Evolutionary conservation across 352 stramenopile species (phyloP).

Genomic region (Globisporangium acanthophoron): DNA sequence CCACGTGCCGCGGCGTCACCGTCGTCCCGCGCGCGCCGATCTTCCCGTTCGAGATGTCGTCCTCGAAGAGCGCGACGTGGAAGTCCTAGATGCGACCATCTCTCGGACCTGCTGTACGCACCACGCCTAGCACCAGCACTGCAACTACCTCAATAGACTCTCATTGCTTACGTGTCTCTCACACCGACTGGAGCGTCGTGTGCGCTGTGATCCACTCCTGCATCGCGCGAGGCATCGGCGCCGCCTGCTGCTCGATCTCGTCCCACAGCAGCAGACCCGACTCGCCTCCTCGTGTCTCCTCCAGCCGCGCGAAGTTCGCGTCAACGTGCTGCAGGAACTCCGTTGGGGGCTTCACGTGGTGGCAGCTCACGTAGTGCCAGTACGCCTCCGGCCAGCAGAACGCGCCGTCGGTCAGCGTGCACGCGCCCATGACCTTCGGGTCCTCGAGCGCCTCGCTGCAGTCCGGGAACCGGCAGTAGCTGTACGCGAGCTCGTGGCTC

Average conservation of each 20-base stretch:
- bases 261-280: slow-evolving; percentile 55
- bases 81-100: slow-evolving; percentile 35
- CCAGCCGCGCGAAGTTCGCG: slow-evolving; percentile 22
- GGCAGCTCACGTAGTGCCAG: slow-evolving; percentile 61
- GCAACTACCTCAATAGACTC: too few species aligned
- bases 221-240: slow-evolving; percentile 52
- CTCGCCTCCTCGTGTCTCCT: slow-evolving; percentile 5
- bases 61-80: slow-evolving; percentile 69
- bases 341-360: slow-evolving; percentile 58
- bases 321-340: slow-evolving; percentile 55
- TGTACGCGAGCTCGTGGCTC: slow-evolving; percentile 78
- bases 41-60: slow-evolving; percentile 78
- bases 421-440: slow-evolving; percentile 58
- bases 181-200: slow-evolving; percentile 29
- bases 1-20: slow-evolving; percentile 53
- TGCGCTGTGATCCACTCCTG: slow-evolving; percentile 58
- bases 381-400: slow-evolving; percentile 80
- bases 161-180: neutral
- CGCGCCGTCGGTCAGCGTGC: slow-evolving; percentile 67
- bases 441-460: slow-evolving; percentile 31
- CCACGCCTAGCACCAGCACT: neutral
- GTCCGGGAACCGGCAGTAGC: slow-evolving; percentile 61
- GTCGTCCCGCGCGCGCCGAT: slow-evolving; percentile 55
- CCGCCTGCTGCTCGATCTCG: slow-evolving; percentile 18
- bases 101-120: too few species aligned